phyloP scores from a whole-genome alignment of 768 basidiomycete genomes.

The Termitomyces sp. region DNA sequence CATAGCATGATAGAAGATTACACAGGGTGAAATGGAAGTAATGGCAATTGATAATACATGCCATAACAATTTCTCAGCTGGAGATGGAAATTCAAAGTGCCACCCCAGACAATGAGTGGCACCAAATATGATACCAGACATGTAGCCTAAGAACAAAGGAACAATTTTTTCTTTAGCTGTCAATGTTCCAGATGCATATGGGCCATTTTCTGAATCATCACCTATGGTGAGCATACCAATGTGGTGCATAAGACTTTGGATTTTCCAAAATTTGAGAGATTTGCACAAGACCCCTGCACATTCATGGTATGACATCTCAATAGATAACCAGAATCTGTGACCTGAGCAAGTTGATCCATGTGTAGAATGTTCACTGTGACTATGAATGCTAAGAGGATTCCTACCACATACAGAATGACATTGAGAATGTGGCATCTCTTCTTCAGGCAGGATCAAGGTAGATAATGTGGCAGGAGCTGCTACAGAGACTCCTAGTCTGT shows the following conservation, averaged over 20 bases:
- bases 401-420: background rate
- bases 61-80: conserved; percentile 10
- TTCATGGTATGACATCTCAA: background rate
- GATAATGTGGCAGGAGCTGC: background rate
- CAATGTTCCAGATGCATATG: background rate
- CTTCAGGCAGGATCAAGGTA: background rate
- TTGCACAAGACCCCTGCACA: background rate
- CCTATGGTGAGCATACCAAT: background rate
- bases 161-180: background rate
- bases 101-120: conserved; percentile 17
- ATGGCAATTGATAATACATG: conserved; percentile 8
- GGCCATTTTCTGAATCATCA: background rate
- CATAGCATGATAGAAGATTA: background rate
- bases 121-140: background rate
- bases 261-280: background rate
- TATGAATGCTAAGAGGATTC: background rate
- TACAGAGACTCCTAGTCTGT: background rate
- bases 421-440: background rate
- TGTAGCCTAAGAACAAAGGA: background rate
- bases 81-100: conserved; percentile 19
- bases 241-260: background rate
- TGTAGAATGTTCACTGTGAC: background rate
- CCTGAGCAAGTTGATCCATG: background rate
- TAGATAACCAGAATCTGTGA: background rate
- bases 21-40: background rate